Evolutionary conservation across 192 early-diverging fungal species (phyloP), one percentile per base, ranked within the genome.

Genomic region (Entomortierella beljakovae): DNA sequence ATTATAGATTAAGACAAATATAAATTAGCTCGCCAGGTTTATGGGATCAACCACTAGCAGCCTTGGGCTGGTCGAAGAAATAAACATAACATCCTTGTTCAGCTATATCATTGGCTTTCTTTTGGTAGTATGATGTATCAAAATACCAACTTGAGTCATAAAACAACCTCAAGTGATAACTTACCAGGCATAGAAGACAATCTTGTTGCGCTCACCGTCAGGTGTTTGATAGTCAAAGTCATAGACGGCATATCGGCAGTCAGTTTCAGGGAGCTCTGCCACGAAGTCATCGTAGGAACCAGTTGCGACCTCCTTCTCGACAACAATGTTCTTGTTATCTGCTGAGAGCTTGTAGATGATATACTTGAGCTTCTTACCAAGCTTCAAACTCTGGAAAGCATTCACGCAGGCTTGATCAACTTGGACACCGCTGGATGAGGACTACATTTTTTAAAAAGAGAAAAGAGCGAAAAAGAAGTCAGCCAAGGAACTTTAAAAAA

Each of bases 161-260:
- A n/a, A n/a, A n/a, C n/a, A n/a, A n/a, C n/a, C n/a, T n/a, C n/a
- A n/a, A n/a, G n/a, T n/a, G n/a, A n/a, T 15, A 33, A 57, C 87
- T 53, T 86, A 94, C 95, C 96, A 98, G 53, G 90, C 53, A 67
- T 81, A 91, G 68, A 98, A 98, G 57, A 94, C 79, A 58, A 98
- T 87, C 89, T 96, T 96, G 88, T 89, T 94, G 83, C 94, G 88
- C 40, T 73, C 66, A 48, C 94, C 94, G 11, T 85, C 90, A 15
- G 88, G 51, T 49, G 86, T 87, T 54, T 83, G 76, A 75, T 87
- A 97, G 42, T 94, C 88, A 80, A 97, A 92, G 81, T 98, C 96
- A 70, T 92, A 97, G 13, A 97, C 90, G 58, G 90, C 94, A 71
- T 92, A 98, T 64, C 95, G 93, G 80, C 94, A 91, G 42, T 91